Evolutionary conservation across 768 basidiomycete genomes (phyloP).

Genomic region (Hydnum rufescens): DNA sequence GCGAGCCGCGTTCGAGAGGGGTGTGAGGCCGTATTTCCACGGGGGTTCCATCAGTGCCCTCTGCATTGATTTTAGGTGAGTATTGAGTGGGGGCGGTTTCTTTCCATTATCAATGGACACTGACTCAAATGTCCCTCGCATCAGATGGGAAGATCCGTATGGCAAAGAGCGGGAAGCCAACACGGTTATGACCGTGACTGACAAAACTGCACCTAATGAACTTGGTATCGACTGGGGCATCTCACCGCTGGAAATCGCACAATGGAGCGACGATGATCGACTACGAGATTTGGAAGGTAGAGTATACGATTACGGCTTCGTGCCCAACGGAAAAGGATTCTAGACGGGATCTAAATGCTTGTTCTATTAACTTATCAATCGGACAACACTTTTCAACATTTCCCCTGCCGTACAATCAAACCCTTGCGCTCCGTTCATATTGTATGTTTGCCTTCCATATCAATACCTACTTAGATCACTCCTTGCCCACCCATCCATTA

Average conservation of each 20-base stretch:
- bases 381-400: too few relatives aligned
- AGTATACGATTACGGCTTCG: constrained; percentile 10
- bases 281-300: constrained; percentile 8
- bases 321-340: constrained; percentile 9
- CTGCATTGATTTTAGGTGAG: constrained; percentile 11
- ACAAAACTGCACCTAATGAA: constrained; percentile 1
- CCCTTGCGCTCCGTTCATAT: too few relatives aligned
- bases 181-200: not conserved
- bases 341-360: too few relatives aligned
- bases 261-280: constrained; percentile 10
- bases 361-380: too few relatives aligned
- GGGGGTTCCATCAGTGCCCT: constrained; percentile 12
- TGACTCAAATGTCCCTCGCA: not conserved
- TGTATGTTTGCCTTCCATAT: too few relatives aligned
- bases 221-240: constrained; percentile 10
- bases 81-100: not conserved
- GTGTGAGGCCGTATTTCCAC: constrained; percentile 14
- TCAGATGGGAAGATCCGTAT: constrained; percentile 10
- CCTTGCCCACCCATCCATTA: too few relatives aligned
- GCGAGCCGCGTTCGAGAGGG: constrained; percentile 15
- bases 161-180: not conserved
- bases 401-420: too few relatives aligned
- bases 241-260: constrained; percentile 10
- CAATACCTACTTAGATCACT: too few relatives aligned
- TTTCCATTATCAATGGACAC: not conserved